Percentiles rank a stretch among this genome's conserved stretches.
These are phyloP conservation scores for Haematococcus lacustris DNA, from an alignment of 139 green algal species.

Conservation along the genomic window DNA sequence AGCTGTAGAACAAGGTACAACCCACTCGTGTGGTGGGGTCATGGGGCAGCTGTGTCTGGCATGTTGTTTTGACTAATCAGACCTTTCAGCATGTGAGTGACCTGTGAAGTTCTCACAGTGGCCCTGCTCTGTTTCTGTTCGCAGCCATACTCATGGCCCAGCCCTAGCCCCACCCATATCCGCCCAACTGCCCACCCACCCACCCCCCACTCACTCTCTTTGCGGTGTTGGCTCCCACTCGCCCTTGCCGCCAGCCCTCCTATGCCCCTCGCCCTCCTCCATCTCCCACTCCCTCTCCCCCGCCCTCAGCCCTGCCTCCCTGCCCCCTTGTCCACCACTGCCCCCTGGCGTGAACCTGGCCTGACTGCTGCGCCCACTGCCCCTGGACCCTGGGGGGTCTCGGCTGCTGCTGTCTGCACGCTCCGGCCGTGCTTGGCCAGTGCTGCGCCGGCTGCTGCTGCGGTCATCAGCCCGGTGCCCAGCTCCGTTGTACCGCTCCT, in stretches of 20 bases:
- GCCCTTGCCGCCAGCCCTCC: conserved; percentile 12
- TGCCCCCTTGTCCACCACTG: neutral
- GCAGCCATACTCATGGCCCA: neutral
- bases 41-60: neutral
- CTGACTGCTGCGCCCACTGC: neutral
- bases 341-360: neutral
- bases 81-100: neutral
- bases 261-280: conserved; percentile 6
- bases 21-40: neutral
- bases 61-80: neutral
- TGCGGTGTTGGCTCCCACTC: conserved; percentile 28
- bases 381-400: neutral
- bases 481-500: no score
- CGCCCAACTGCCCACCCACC: neutral
- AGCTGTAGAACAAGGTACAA: neutral
- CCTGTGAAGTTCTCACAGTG: neutral
- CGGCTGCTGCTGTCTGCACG: neutral
- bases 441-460: neutral
- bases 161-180: neutral
- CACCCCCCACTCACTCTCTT: conserved; percentile 6
- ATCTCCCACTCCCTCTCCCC: neutral
- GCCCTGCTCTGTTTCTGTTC: neutral
- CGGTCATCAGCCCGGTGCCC: neutral
- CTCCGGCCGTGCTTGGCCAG: neutral
- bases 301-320: neutral